Evolutionary conservation across 2,329 filamentous ascomycete genomes (phyloP).

Genomic region (Didymella pinodella): DNA sequence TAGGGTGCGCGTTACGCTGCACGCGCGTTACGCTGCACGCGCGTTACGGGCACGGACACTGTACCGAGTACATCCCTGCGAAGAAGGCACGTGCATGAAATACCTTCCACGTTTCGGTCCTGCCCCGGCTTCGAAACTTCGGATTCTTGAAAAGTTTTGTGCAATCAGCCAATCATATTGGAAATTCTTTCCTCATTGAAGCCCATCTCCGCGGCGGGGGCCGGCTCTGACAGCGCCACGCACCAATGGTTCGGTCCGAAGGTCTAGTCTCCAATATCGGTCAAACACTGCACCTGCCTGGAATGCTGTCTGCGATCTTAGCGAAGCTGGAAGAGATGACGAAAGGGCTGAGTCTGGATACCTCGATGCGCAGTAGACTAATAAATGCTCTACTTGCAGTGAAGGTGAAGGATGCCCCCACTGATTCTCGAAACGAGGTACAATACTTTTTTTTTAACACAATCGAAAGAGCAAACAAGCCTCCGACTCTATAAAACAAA

Average conservation of each 20-base stretch:
- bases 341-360: slow-evolving; percentile 15
- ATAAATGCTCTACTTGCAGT: slow-evolving; percentile 14
- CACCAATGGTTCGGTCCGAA: slow-evolving; percentile 16
- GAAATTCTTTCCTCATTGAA: slow-evolving; percentile 11
- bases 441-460: neutral
- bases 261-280: slow-evolving; percentile 13
- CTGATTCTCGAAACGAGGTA: slow-evolving; percentile 5
- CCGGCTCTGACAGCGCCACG: slow-evolving; percentile 7
- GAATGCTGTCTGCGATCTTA: slow-evolving; percentile 17
- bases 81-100: slow-evolving; percentile 12
- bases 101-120: slow-evolving; percentile 11
- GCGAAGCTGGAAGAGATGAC: slow-evolving; percentile 15
- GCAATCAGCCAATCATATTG: slow-evolving; percentile 14
- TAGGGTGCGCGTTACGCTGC: no score
- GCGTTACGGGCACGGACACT: no score
- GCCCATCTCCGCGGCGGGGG: slow-evolving; percentile 8
- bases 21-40: no score
- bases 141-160: slow-evolving; percentile 8
- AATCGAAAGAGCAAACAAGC: slow-evolving; percentile 1
- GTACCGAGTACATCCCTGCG: slow-evolving; percentile 6
- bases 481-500: slow-evolving; percentile 6
- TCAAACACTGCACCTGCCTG: slow-evolving; percentile 20
- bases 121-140: slow-evolving; percentile 11
- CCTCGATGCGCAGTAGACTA: slow-evolving; percentile 10
- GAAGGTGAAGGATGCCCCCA: slow-evolving; percentile 3